phyloP scores from a whole-genome alignment of 495 filamentous ascomycete species.

The Tuber indicum region DNA sequence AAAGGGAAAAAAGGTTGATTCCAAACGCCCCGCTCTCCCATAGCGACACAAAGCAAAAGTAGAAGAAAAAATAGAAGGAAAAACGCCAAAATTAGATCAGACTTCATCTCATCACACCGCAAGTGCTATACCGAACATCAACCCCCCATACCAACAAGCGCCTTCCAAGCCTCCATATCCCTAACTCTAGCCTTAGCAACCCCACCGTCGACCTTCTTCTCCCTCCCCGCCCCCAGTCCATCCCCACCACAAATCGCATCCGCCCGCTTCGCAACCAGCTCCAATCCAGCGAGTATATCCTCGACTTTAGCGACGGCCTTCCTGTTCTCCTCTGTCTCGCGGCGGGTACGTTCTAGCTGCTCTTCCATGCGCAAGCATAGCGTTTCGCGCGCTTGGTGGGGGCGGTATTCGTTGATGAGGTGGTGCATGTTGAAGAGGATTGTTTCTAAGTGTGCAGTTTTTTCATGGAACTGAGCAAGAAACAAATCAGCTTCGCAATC shows the following conservation, averaged over 20 bases:
- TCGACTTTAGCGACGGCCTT: slow-evolving; percentile 66
- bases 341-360: slow-evolving; percentile 63
- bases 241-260: slow-evolving; percentile 20
- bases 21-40: neutral
- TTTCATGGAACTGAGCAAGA: slow-evolving; percentile 44
- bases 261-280: slow-evolving; percentile 15
- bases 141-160: slow-evolving; percentile 13
- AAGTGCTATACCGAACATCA: neutral
- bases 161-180: slow-evolving; percentile 26
- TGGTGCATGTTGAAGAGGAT: slow-evolving; percentile 84
- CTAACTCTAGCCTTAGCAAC: slow-evolving; percentile 30
- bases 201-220: slow-evolving; percentile 31
- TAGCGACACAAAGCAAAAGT: neutral
- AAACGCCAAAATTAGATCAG: neutral
- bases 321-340: slow-evolving; percentile 71
- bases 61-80: neutral
- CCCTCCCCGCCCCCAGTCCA: slow-evolving; percentile 25
- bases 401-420: slow-evolving; percentile 86
- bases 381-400: slow-evolving; percentile 88
- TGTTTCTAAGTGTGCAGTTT: slow-evolving; percentile 67
- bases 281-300: slow-evolving; percentile 54
- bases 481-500: neutral
- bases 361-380: slow-evolving; percentile 89
- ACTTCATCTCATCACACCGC: neutral
- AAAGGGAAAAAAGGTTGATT: neutral